These are phyloP conservation scores for Lotmaria passim DNA, from an alignment of 208 protist species.

Conservation along the genomic window DNA sequence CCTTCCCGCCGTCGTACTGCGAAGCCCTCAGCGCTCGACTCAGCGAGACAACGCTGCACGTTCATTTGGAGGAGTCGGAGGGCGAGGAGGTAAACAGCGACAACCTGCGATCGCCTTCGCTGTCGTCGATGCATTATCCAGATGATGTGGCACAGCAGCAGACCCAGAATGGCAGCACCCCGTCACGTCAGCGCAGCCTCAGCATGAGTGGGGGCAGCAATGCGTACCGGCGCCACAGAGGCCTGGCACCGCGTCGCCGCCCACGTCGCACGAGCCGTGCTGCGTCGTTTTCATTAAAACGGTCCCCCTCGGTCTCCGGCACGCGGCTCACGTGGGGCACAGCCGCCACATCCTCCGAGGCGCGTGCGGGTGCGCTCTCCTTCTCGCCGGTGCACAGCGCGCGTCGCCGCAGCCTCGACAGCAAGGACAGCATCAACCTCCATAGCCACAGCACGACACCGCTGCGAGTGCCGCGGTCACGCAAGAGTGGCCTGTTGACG, in stretches of 20 bases:
- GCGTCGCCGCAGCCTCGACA: background rate
- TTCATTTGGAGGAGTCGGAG: background rate
- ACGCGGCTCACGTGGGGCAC: constrained; percentile 9
- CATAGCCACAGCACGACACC: constrained; percentile 4
- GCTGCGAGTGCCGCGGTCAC: background rate
- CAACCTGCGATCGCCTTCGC: constrained; percentile 1
- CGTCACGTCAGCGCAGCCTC: constrained; percentile 10
- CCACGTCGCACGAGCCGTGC: constrained; percentile 8
- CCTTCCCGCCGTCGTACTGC: constrained; percentile 16
- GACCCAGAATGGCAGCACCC: background rate
- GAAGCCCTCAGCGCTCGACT: background rate
- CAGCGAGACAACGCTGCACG: background rate
- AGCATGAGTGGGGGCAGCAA: constrained; percentile 7
- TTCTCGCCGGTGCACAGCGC: constrained; percentile 8
- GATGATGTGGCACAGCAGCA: too few species aligned
- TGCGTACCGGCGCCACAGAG: background rate
- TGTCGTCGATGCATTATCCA: background rate
- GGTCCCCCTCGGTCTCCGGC: constrained; percentile 17
- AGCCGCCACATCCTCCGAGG: background rate
- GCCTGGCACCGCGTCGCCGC: background rate
- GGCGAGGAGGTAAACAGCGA: background rate
- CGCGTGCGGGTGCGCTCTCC: background rate
- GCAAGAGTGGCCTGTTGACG: constrained; percentile 2
- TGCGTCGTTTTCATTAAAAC: constrained; percentile 23
- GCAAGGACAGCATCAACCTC: background rate